phyloP scores from a whole-genome alignment of 1,284 basidiomycete species.

The Ceratobasidium sp. region DNA sequence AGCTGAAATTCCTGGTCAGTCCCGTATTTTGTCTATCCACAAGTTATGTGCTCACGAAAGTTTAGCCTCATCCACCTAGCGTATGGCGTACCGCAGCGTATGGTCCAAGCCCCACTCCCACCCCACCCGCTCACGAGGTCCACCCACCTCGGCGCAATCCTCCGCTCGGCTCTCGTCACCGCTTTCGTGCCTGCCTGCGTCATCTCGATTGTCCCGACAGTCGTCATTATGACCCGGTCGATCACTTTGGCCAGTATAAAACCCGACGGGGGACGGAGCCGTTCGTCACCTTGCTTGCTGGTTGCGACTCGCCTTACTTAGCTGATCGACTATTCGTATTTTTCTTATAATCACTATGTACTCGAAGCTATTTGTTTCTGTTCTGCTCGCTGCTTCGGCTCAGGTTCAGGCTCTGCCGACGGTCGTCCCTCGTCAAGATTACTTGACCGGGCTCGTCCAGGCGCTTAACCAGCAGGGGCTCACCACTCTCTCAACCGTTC shows the following conservation, averaged over 20 bases:
- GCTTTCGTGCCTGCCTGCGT: neutral
- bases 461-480: constrained; percentile 51
- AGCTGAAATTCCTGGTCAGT: too few relatives aligned
- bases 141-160: neutral
- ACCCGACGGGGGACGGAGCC: neutral
- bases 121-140: too few relatives aligned
- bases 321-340: neutral
- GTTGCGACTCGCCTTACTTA: neutral
- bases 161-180: neutral
- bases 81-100: too few relatives aligned
- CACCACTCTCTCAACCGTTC: constrained; percentile 53
- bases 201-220: neutral
- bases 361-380: constrained; percentile 10
- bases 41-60: too few relatives aligned
- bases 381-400: constrained; percentile 18
- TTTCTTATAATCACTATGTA: constrained; percentile 25
- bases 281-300: neutral
- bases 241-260: too few relatives aligned
- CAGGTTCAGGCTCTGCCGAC: neutral
- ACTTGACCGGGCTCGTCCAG: constrained; percentile 28
- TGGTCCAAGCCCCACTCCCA: too few relatives aligned
- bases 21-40: too few relatives aligned
- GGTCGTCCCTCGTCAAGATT: constrained; percentile 26
- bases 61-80: too few relatives aligned
- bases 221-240: neutral